These are phyloP conservation scores for Deakozyma indianensis DNA, from an alignment of 805 yeast species.

Conservation along the genomic window DNA sequence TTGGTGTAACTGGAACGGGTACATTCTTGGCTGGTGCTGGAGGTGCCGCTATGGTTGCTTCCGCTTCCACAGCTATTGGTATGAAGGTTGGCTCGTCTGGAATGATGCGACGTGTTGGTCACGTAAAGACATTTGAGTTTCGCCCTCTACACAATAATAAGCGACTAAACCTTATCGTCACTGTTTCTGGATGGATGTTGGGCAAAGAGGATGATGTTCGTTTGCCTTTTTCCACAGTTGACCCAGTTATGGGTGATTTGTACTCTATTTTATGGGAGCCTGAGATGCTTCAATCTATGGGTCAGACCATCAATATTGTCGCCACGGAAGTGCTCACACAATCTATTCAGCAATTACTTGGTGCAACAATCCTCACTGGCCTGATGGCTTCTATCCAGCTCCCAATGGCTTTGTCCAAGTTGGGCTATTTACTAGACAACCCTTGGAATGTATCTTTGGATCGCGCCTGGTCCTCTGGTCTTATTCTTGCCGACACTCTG, in stretches of 20 bases:
- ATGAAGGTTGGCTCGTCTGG: slow-evolving; percentile 79
- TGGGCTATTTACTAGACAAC: slow-evolving; percentile 80
- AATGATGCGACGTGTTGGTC: slow-evolving; percentile 76
- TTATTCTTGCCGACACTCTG: slow-evolving; percentile 79
- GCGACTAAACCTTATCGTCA: slow-evolving; percentile 71
- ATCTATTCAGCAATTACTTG: slow-evolving; percentile 88
- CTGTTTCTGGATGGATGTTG: slow-evolving; percentile 96
- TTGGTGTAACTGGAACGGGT: slow-evolving; percentile 88
- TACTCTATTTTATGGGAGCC: slow-evolving; percentile 95
- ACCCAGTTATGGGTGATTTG: slow-evolving; percentile 95
- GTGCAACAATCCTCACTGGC: slow-evolving; percentile 78
- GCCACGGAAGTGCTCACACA: slow-evolving; percentile 90
- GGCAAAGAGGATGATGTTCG: slow-evolving; percentile 92
- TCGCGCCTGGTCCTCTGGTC: slow-evolving; percentile 94
- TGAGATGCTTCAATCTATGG: slow-evolving; percentile 88
- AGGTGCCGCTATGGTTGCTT: slow-evolving; percentile 87
- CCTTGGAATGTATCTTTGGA: slow-evolving; percentile 98
- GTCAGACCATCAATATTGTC: slow-evolving; percentile 85
- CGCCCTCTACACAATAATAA: slow-evolving; percentile 84
- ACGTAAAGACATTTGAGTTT: slow-evolving; percentile 86
- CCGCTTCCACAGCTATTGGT: slow-evolving; percentile 83
- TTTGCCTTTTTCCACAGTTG: slow-evolving; percentile 89
- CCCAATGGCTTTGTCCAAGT: slow-evolving; percentile 82
- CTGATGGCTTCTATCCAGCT: slow-evolving; percentile 85
- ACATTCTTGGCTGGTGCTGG: slow-evolving; percentile 93